Conservation (phyloP, 305 asterid genomes). For the Solanum hybrid region DNA sequence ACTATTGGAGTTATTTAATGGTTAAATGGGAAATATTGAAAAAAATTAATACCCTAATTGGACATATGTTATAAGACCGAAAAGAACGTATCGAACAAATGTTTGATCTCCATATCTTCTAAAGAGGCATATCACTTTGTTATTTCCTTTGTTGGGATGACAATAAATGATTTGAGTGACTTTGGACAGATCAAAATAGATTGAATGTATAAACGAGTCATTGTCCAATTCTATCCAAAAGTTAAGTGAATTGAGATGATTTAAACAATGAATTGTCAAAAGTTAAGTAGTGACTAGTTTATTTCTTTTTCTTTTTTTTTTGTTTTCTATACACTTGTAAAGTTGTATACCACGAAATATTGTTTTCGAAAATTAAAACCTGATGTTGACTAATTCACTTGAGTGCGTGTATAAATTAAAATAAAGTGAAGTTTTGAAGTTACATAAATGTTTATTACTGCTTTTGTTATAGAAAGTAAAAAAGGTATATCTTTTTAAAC, state of each 20-base stretch:
- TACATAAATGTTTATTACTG: background rate
- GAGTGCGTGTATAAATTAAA: background rate
- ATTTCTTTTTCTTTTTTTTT: background rate
- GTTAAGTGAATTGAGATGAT: background rate
- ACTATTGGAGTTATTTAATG: background rate
- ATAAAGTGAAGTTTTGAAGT: background rate
- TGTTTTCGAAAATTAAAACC: background rate
- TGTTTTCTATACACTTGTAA: background rate
- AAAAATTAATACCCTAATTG: background rate
- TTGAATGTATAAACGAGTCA: background rate
- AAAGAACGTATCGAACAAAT: background rate
- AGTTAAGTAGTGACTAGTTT: background rate
- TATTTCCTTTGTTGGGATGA: background rate
- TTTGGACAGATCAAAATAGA: background rate
- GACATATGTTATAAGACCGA: background rate
- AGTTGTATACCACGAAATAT: background rate
- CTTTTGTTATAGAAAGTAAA: background rate
- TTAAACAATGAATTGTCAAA: background rate
- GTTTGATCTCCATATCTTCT: background rate
- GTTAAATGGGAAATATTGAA: background rate
- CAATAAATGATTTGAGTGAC: background rate
- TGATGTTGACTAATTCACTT: background rate
- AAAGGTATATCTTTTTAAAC: background rate
- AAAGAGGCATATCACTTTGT: background rate
- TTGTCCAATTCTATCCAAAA: background rate